Evolutionary conservation across 202 grass and related monocot genomes (phyloP).

Genomic region (Setaria italica): DNA sequence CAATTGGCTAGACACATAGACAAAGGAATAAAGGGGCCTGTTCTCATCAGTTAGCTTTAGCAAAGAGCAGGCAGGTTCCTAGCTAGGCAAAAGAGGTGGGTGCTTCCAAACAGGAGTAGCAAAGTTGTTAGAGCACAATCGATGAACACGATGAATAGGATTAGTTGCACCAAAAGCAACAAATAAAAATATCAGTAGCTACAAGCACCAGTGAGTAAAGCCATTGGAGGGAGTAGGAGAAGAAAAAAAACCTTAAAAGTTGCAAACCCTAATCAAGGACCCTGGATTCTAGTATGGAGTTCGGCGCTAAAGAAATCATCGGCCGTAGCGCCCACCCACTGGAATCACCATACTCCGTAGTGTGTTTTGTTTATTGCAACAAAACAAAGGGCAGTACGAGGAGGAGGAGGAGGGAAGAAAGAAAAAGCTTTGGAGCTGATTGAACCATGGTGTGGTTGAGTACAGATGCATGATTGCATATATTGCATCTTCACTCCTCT

Average conservation of each 20-base stretch:
- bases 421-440: background rate
- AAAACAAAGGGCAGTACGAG: constrained; percentile 49
- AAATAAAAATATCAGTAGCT: background rate
- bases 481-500: constrained; percentile 19
- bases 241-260: constrained; percentile 50
- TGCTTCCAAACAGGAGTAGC: constrained; percentile 35
- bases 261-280: constrained; percentile 43
- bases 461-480: constrained; percentile 38
- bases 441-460: background rate
- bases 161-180: constrained; percentile 40
- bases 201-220: background rate
- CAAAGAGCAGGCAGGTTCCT: constrained; percentile 17
- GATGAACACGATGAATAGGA: background rate
- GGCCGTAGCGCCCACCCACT: constrained; percentile 34
- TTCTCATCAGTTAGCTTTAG: constrained; percentile 25
- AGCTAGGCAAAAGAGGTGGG: constrained; percentile 12
- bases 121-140: background rate
- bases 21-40: constrained; percentile 22
- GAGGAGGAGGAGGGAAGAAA: background rate
- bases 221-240: background rate
- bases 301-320: constrained; percentile 32
- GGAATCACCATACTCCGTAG: constrained; percentile 6
- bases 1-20: constrained; percentile 28
- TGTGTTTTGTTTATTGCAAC: constrained; percentile 46
- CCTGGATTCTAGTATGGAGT: constrained; percentile 44